Base-by-base conservation (phyloP, 2,329 filamentous ascomycete species). In the Penicillium occitanis region DNA sequence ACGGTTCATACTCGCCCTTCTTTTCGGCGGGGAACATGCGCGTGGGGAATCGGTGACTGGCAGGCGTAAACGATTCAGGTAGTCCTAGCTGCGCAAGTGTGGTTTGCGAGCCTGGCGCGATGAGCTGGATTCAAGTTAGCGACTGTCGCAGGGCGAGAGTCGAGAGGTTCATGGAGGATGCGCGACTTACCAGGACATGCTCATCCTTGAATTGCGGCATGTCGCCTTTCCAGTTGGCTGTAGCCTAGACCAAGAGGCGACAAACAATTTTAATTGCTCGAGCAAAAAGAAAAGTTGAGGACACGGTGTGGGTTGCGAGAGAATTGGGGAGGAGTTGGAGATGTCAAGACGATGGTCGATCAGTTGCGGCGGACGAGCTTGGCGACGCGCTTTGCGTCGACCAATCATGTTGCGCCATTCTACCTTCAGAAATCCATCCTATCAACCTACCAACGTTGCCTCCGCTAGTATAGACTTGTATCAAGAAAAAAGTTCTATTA, bases 21-120 rank as follows among this genome's bases (percentile, higher is more conserved):
- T 96, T 93, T 71, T 89, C 88, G 63, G 84, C 88, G 1, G 85
- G 85, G 73, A 98, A 99, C 93, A 99, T 97, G 82, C 95, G 90
- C 79, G 94, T 97, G 37, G 91, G 88, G 71, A 98, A 87, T 71
- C 93, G 91, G 77, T 91, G 87, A 68, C 89, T 86, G n/a, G 95
- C 92, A 51, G 93, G 93, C 42, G 93, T 96, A 78, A 98, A 90
- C n/a, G 87, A 89, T 82, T 97, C 93, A 72, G 88, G 89, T 72
- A 95, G 90, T 61, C 93, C 93, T 48, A 97, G 86, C 85, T 97
- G 93, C 71, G 93, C 93, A 81, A 96, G 88, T 67, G 93, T 97
- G 70, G 90, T 94, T 80, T 91, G 89, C 77, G 93, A 97, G 75
- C 93, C 93, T 62, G 84, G 84, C 72, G 82, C 82, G 75, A 86